A percentile compares a stretch with the other conserved stretches of the same genome.
These are phyloP conservation scores for Diaporthe nobilis DNA, from an alignment of 2,329 filamentous ascomycete species.

Conservation along the genomic window DNA sequence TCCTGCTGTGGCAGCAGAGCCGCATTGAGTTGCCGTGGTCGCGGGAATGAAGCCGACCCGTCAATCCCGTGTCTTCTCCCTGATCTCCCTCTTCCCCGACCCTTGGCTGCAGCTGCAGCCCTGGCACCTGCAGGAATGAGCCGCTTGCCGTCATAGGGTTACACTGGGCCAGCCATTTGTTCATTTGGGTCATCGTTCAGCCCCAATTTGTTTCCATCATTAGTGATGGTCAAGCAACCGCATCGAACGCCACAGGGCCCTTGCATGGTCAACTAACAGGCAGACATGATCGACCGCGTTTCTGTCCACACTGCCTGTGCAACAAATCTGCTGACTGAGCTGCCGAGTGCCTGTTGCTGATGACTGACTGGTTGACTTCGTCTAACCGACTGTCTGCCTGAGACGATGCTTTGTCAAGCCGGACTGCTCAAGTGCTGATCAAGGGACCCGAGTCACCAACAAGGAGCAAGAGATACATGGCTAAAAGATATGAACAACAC, in stretches of 20 bases:
- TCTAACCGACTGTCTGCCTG: neutral
- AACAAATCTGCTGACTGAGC: neutral
- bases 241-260: neutral
- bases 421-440: neutral
- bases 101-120: conserved; percentile 26
- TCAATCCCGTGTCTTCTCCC: conserved; percentile 22
- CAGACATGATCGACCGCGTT: neutral
- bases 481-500: neutral
- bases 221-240: neutral
- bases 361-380: neutral
- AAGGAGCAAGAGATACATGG: neutral
- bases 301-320: neutral
- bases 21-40: neutral
- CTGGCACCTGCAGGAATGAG: conserved; percentile 33
- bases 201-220: neutral
- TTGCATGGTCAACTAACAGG: neutral
- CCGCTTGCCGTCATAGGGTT: conserved; percentile 32
- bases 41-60: conserved; percentile 28
- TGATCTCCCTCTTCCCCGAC: neutral
- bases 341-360: neutral
- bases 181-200: neutral
- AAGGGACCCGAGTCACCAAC: neutral
- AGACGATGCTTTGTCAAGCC: neutral
- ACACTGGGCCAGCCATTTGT: neutral
- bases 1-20: conserved; percentile 10